A percentile compares a stretch with the other conserved stretches of the same genome.
These are phyloP conservation scores for Musa itinerans DNA, from an alignment of 176 grass and related monocot genomes.

Conservation along the genomic window DNA sequence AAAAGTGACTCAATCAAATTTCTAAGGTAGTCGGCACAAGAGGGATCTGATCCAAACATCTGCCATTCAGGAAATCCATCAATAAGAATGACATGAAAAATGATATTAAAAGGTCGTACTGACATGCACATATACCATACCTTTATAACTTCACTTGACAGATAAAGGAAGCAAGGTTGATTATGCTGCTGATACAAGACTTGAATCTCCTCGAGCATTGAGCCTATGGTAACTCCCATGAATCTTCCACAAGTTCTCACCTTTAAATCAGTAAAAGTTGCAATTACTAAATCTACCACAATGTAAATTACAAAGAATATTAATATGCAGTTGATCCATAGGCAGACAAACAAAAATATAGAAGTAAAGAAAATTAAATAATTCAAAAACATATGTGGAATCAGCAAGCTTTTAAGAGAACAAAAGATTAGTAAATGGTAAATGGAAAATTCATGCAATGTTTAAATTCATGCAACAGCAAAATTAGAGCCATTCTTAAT, in stretches of 20 bases:
- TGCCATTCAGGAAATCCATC: conserved; percentile 27
- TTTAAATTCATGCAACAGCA: background rate
- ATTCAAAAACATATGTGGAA: background rate
- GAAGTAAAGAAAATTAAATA: background rate
- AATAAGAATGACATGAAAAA: conserved; percentile 8
- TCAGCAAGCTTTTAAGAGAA: background rate
- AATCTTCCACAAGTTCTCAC: conserved; percentile 82
- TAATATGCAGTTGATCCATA: background rate
- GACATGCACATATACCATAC: conserved; percentile 25
- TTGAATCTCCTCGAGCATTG: conserved; percentile 92
- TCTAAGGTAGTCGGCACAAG: conserved; percentile 65
- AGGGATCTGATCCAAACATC: conserved; percentile 94
- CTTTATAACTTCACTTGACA: conserved; percentile 99
- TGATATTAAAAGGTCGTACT: background rate
- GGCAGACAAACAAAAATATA: background rate
- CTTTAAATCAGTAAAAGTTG: conserved; percentile 28
- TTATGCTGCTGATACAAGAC: conserved; percentile 85
- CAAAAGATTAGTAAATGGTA: background rate
- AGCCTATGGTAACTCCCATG: conserved; percentile 78
- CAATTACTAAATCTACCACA: background rate
- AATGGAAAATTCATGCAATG: background rate
- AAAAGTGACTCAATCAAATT: conserved; percentile 82
- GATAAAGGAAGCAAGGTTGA: conserved; percentile 92
- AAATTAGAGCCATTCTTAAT: too few relatives aligned
- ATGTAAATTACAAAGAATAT: background rate